Conservation (phyloP, 2,329 filamentous ascomycete genomes). For the Thelonectria blattea region DNA sequence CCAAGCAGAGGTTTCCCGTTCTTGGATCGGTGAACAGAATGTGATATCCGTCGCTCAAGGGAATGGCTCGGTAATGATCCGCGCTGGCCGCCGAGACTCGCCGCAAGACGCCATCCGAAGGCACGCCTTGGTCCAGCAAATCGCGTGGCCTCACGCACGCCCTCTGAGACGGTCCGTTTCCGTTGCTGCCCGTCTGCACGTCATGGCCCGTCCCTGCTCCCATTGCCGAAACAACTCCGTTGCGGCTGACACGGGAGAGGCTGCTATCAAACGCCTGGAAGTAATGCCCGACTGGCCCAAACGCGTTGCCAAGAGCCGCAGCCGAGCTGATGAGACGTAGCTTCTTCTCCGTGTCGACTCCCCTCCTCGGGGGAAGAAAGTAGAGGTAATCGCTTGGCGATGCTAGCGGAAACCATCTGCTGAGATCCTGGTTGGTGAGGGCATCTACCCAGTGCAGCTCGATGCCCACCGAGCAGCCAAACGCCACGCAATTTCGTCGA, state of each 20-base stretch:
- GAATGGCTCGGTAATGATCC: constrained; percentile 68
- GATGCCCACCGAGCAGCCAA: constrained; percentile 67
- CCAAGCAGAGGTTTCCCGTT: constrained; percentile 62
- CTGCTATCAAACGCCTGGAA: constrained; percentile 35
- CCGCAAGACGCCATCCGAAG: constrained; percentile 19
- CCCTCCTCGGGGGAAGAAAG: constrained; percentile 63
- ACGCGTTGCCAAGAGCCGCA: constrained; percentile 43
- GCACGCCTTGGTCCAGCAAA: constrained; percentile 23
- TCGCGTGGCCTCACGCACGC: constrained; percentile 24
- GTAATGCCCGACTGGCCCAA: constrained; percentile 29
- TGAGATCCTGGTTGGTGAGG: constrained; percentile 54
- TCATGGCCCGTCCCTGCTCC: constrained; percentile 22
- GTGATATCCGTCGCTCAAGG: constrained; percentile 69
- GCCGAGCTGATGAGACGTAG: constrained; percentile 68
- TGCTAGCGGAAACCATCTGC: constrained; percentile 61
- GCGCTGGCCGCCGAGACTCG: constrained; percentile 51
- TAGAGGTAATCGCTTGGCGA: constrained; percentile 62
- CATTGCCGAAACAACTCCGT: constrained; percentile 30
- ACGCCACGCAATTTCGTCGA: constrained; percentile 68
- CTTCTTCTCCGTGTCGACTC: constrained; percentile 58
- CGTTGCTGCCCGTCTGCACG: constrained; percentile 21
- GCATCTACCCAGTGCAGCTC: constrained; percentile 66
- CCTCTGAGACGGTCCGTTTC: constrained; percentile 23
- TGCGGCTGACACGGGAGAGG: constrained; percentile 28
- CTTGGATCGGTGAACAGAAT: constrained; percentile 68